Conservation (phyloP, 306 rosid genomes). For the Spatholobus suberectus region DNA sequence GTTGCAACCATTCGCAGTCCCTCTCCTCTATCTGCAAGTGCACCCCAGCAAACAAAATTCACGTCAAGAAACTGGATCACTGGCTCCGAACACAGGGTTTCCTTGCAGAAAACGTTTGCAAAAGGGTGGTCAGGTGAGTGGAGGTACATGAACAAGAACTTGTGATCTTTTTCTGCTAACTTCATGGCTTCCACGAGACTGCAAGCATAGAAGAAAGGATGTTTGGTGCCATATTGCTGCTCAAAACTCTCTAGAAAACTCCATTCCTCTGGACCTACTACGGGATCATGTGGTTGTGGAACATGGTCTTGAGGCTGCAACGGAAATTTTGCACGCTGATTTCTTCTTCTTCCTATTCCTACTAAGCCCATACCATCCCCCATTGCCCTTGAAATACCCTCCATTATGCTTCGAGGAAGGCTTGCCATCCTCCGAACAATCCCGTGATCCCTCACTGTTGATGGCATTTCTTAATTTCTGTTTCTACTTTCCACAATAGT, state of each 20-base stretch:
- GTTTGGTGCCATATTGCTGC: conserved; percentile 61
- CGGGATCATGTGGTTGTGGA: conserved; percentile 28
- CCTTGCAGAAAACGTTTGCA: conserved; percentile 66
- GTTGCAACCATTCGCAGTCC: conserved; percentile 70
- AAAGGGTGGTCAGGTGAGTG: conserved; percentile 81
- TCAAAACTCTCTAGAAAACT: conserved; percentile 63
- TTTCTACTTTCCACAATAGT: not conserved
- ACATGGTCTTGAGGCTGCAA: conserved; percentile 29
- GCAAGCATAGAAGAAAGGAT: conserved; percentile 78
- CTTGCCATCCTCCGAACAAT: conserved; percentile 63
- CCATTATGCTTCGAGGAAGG: conserved; percentile 71
- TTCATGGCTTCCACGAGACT: conserved; percentile 57
- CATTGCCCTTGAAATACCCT: conserved; percentile 65
- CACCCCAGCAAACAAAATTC: conserved; percentile 85
- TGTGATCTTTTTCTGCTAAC: conserved; percentile 68
- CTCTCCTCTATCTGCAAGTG: conserved; percentile 60
- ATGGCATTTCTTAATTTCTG: conserved; percentile 51
- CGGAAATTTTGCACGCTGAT: conserved; percentile 44
- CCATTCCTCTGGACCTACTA: conserved; percentile 49
- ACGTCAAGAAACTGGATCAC: conserved; percentile 78
- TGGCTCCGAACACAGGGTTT: conserved; percentile 65
- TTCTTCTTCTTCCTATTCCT: conserved; percentile 63
- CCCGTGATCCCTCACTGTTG: conserved; percentile 53
- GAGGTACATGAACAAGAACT: conserved; percentile 79
- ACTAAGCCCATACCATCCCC: conserved; percentile 45